phyloP scores from a whole-genome alignment of 139 green algal genomes.

The Spirogloea muscicola region DNA sequence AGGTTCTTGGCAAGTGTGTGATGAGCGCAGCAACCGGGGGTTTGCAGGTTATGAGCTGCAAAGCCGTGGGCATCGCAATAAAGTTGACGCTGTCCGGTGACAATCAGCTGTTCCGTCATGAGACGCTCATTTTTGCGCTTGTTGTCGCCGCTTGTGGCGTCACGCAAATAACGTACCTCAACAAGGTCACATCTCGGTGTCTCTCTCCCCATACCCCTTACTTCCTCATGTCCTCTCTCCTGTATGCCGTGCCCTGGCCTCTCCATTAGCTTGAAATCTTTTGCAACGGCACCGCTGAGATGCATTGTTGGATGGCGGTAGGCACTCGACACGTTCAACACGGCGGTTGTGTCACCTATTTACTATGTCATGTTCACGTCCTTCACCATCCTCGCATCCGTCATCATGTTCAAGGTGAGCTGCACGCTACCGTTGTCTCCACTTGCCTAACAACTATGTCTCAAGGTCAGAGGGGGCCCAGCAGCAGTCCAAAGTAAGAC shows the following conservation, averaged over 20 bases:
- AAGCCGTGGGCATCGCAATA: slow-evolving; percentile 91
- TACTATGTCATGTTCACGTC: slow-evolving; percentile 99
- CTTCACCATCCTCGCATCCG: slow-evolving; percentile 77
- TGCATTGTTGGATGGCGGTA: too few relatives aligned
- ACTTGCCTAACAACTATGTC: too few relatives aligned
- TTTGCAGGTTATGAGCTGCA: slow-evolving; percentile 84
- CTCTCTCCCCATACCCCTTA: background rate
- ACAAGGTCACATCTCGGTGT: slow-evolving; percentile 68
- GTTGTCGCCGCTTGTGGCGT: slow-evolving; percentile 79
- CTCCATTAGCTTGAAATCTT: too few relatives aligned
- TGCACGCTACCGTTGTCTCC: too few relatives aligned
- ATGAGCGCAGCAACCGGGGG: too few relatives aligned
- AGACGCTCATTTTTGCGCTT: slow-evolving; percentile 49
- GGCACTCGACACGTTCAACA: slow-evolving; percentile 96
- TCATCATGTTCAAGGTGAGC: slow-evolving; percentile 66
- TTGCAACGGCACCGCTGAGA: background rate
- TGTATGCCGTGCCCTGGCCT: background rate
- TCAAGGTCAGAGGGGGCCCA: too few relatives aligned
- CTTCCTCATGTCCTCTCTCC: background rate
- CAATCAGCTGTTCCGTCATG: slow-evolving; percentile 74
- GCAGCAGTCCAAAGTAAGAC: too few relatives aligned
- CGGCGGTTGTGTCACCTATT: slow-evolving; percentile 90
- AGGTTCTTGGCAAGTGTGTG: too few relatives aligned
- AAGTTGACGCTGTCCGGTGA: slow-evolving; percentile 89
- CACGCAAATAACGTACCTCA: slow-evolving; percentile 96